These are phyloP conservation scores for Yamadazyma pseudoaaseri DNA, from an alignment of 1,139 yeast genomes.

Conservation along the genomic window DNA sequence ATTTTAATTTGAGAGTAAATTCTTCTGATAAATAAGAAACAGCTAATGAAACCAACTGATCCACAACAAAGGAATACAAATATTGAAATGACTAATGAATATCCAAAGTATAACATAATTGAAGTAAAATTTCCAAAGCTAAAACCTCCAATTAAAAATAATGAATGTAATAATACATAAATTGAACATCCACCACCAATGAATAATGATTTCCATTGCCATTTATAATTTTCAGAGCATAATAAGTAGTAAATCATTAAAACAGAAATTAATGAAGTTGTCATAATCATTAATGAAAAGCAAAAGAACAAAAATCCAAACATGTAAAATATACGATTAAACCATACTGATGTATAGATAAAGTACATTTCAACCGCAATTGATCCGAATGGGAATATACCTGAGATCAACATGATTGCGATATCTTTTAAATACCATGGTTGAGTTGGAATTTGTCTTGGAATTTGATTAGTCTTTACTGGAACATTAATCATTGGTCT, in stretches of 20 bases:
- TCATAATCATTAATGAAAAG: constrained; percentile 73
- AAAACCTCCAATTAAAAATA: constrained; percentile 66
- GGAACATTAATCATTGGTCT: constrained; percentile 62
- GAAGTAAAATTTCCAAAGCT: constrained; percentile 75
- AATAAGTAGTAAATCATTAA: constrained; percentile 81
- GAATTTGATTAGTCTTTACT: constrained; percentile 88
- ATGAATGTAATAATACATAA: constrained; percentile 82
- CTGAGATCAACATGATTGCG: constrained; percentile 73
- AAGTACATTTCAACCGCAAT: constrained; percentile 94
- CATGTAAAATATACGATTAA: constrained; percentile 92
- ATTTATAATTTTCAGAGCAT: constrained; percentile 88
- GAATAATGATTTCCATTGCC: constrained; percentile 96
- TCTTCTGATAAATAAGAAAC: constrained; percentile 70
- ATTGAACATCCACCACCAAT: constrained; percentile 88
- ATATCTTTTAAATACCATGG: constrained; percentile 76
- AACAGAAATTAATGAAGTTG: constrained; percentile 79
- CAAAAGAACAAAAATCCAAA: constrained; percentile 95
- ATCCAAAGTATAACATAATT: constrained; percentile 79
- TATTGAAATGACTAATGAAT: constrained; percentile 69
- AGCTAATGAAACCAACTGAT: constrained; percentile 77
- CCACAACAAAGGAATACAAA: constrained; percentile 84
- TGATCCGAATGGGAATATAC: constrained; percentile 93
- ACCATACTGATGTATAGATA: constrained; percentile 87
- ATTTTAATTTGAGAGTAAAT: constrained; percentile 86
- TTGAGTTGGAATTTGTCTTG: constrained; percentile 92